Conservation (phyloP, 352 stramenopile genomes). For the Phytopythium mirpurense region DNA sequence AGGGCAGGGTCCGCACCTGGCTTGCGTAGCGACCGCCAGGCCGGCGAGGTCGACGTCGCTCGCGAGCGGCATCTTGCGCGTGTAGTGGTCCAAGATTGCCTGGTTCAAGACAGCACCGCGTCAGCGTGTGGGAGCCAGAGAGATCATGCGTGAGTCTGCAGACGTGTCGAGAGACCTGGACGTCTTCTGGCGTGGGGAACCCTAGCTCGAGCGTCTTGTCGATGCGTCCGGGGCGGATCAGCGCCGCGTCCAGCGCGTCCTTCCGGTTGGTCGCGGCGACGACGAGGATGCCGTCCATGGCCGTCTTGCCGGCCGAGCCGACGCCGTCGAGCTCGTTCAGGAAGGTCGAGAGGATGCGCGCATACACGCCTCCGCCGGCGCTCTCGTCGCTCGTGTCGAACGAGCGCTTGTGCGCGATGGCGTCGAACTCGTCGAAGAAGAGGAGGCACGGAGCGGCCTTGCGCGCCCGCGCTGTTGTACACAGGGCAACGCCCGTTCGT, state of each 20-base stretch:
- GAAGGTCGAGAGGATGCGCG: slow-evolving; percentile 77
- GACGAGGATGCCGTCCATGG: slow-evolving; percentile 47
- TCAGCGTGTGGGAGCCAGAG: neutral
- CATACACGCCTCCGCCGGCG: slow-evolving; percentile 55
- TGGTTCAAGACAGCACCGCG: slow-evolving; percentile 15
- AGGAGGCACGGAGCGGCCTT: slow-evolving; percentile 66
- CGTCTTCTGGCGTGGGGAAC: slow-evolving; percentile 46
- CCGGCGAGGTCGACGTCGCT: slow-evolving; percentile 42
- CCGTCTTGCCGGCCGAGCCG: slow-evolving; percentile 21
- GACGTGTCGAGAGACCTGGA: slow-evolving; percentile 14
- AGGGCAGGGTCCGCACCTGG: neutral
- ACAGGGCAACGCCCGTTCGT: neutral
- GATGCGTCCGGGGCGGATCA: slow-evolving; percentile 74
- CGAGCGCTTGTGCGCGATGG: slow-evolving; percentile 73
- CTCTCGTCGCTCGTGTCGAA: slow-evolving; percentile 35
- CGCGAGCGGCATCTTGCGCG: slow-evolving; percentile 59
- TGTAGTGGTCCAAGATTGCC: slow-evolving; percentile 69
- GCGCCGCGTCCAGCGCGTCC: slow-evolving; percentile 60
- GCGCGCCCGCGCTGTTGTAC: slow-evolving; percentile 50
- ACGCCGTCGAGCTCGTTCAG: slow-evolving; percentile 86
- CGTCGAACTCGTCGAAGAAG: slow-evolving; percentile 86
- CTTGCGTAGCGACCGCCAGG: slow-evolving; percentile 28
- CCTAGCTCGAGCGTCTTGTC: slow-evolving; percentile 66
- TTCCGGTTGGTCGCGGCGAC: slow-evolving; percentile 72
- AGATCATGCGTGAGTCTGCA: neutral